A percentile compares a stretch with the other conserved stretches of the same genome.
Evolutionary conservation across 1,139 yeast genomes (phyloP).

Genomic region (Sugiyamaella sp.): DNA sequence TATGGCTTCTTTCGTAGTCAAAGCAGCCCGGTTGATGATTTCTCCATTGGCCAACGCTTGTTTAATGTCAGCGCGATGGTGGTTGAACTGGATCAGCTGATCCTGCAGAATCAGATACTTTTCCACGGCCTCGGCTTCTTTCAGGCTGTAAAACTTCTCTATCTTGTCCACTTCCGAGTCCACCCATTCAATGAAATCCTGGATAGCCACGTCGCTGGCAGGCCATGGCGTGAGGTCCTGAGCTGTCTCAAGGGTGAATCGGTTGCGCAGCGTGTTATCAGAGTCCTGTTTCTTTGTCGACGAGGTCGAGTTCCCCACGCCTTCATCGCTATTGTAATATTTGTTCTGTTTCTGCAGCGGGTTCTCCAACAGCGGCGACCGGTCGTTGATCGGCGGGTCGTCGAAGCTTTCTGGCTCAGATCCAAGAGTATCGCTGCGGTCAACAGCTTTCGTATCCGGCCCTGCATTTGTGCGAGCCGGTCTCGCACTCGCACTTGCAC

Average conservation of each 20-base stretch:
- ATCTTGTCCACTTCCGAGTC: constrained; percentile 61
- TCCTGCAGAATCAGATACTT: constrained; percentile 65
- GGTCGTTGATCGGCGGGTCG: constrained; percentile 33
- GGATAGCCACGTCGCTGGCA: constrained; percentile 38
- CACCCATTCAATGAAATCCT: constrained; percentile 63
- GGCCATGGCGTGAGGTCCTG: constrained; percentile 15
- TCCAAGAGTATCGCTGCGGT: neutral
- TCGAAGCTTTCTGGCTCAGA: constrained; percentile 6
- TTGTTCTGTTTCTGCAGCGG: neutral
- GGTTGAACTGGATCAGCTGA: constrained; percentile 64
- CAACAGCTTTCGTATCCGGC: neutral
- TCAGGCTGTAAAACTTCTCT: constrained; percentile 59
- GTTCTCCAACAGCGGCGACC: constrained; percentile 38
- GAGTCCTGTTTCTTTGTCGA: neutral
- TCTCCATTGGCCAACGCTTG: constrained; percentile 24
- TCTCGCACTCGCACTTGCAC: too few species aligned
- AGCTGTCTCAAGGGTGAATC: constrained; percentile 4
- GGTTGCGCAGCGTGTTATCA: constrained; percentile 7
- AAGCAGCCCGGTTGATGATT: constrained; percentile 30
- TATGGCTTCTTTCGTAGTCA: constrained; percentile 29
- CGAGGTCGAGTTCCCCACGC: constrained; percentile 1
- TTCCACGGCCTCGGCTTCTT: constrained; percentile 62
- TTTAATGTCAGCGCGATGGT: constrained; percentile 45
- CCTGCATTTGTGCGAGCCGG: too few species aligned
- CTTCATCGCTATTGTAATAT: neutral